phyloP scores from a whole-genome alignment of 139 green algal species.

The Edaphochlamys debaryana region DNA sequence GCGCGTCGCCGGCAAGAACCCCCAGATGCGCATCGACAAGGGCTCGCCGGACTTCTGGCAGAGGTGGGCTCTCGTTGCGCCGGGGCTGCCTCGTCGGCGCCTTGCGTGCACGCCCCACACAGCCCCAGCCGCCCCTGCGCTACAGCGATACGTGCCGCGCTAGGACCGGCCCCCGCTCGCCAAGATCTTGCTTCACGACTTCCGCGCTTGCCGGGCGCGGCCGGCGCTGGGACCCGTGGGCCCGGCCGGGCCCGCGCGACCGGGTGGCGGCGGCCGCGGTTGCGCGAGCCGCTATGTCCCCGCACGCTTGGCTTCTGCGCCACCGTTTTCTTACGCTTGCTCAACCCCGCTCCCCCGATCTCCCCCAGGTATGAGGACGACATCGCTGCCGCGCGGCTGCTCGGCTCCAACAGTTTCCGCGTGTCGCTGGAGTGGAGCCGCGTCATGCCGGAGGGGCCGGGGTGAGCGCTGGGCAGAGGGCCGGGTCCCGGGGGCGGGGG shows the following conservation, averaged over 20 bases:
- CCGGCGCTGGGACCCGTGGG: too few relatives aligned
- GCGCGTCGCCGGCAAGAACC: slow-evolving; percentile 11
- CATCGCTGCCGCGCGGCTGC: slow-evolving; percentile 57
- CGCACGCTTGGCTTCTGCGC: background rate
- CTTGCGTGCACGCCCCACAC: background rate
- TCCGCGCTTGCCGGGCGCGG: too few relatives aligned
- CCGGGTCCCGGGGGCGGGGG: too few relatives aligned
- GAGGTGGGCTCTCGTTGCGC: background rate
- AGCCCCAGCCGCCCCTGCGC: too few relatives aligned
- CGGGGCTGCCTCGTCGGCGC: background rate
- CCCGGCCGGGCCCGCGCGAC: too few relatives aligned
- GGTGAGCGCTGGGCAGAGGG: too few relatives aligned
- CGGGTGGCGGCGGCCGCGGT: too few relatives aligned
- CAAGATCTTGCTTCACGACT: too few relatives aligned
- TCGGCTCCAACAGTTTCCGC: slow-evolving; percentile 77
- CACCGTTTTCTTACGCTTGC: background rate
- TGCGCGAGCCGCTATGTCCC: too few relatives aligned
- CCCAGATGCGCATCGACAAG: slow-evolving; percentile 1
- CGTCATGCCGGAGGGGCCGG: slow-evolving; percentile 63
- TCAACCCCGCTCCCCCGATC: background rate
- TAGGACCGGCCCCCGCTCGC: too few relatives aligned
- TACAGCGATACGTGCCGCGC: too few relatives aligned
- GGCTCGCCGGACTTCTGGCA: slow-evolving; percentile 35
- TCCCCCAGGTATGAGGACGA: slow-evolving; percentile 70
- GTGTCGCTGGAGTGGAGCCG: slow-evolving; percentile 84